Evolutionary conservation across 2,329 filamentous ascomycete genomes (phyloP), one percentile per base, ranked within the genome.

Genomic region (Sporothrix variecibatus): DNA sequence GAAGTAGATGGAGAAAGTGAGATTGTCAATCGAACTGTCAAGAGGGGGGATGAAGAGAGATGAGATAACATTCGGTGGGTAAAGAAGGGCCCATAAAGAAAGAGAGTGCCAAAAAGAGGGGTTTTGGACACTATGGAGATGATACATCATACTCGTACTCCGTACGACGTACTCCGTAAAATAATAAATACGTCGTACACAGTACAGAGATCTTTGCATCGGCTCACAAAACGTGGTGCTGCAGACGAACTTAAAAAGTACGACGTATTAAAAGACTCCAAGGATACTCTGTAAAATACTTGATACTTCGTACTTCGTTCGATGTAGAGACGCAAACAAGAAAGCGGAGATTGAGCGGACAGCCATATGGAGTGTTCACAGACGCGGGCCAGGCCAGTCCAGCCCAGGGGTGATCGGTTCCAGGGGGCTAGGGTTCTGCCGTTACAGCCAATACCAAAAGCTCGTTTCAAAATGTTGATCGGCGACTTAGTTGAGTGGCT

Each of bases 401-500:
- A 15, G 58, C 62, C 43, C 65, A 68, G 65, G 65, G 65, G 65
- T 68, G 17, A 67, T 28, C 60, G 60, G 12, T 38, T 5, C 49
- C 26, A 6, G 12, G 28, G 43, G 56, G 56, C 5, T 17, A n/a
- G 40, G 31, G n/a, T 60, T 23, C 11, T 38, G 72, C 51, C 72
- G 64, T 60, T 53, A 53, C 56, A 73, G 43, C 56, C 67, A 73
- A 70, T 58, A 15, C 46, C 0, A 49, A 77, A 75, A 69, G n/a
- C 62, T 60, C 17, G 79, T 80, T 80, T 81, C 79, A 80, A 76
- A 75, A 76, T 72, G 75, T 34, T 56, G 77, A 80, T 80, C 78
- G 71, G 43, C 78, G 76, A 75, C 75, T 49, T 75, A 68, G 43
- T 43, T 23, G 38, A 73, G 58, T 72, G 69, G 38, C 6, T 43